Evolutionary conservation across 164 flowering plant species (phyloP).

Genomic region (Piper longum): DNA sequence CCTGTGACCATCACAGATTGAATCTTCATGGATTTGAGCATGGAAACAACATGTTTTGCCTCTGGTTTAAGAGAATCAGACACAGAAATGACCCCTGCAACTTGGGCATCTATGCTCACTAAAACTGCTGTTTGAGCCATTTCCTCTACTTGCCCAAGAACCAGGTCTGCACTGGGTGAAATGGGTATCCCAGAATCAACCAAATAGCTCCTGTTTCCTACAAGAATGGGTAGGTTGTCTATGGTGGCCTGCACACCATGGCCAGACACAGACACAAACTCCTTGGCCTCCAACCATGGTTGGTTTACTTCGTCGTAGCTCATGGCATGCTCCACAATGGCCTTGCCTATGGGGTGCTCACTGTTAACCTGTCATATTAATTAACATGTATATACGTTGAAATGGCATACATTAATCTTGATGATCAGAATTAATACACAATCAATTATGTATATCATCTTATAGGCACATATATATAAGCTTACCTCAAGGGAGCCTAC

Average conservation of each 20-base stretch:
- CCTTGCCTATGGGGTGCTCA: constrained; percentile 91
- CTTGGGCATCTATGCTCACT: constrained; percentile 52
- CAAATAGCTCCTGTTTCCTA: constrained; percentile 86
- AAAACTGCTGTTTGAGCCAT: constrained; percentile 74
- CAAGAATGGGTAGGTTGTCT: constrained; percentile 45
- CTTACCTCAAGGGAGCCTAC: constrained; percentile 69
- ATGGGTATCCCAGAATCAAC: constrained; percentile 27
- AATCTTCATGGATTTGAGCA: constrained; percentile 59
- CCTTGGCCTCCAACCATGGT: constrained; percentile 32
- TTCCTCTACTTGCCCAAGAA: constrained; percentile 46
- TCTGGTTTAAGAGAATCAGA: constrained; percentile 88
- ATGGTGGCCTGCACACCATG: constrained; percentile 72
- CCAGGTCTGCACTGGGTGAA: constrained; percentile 37
- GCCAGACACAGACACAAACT: constrained; percentile 82
- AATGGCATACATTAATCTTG: too few species aligned
- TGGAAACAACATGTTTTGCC: constrained; percentile 56
- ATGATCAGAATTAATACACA: too few species aligned
- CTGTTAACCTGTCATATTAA: constrained; percentile 52
- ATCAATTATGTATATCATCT: too few species aligned
- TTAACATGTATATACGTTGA: too few species aligned
- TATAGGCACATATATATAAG: not conserved
- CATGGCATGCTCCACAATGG: constrained; percentile 64
- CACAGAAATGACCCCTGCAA: constrained; percentile 76
- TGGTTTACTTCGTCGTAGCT: constrained; percentile 32
- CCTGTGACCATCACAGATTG: constrained; percentile 86